Conservation (phyloP, 2,329 filamentous ascomycete species). For the Cyphellophora attinorum region DNA sequence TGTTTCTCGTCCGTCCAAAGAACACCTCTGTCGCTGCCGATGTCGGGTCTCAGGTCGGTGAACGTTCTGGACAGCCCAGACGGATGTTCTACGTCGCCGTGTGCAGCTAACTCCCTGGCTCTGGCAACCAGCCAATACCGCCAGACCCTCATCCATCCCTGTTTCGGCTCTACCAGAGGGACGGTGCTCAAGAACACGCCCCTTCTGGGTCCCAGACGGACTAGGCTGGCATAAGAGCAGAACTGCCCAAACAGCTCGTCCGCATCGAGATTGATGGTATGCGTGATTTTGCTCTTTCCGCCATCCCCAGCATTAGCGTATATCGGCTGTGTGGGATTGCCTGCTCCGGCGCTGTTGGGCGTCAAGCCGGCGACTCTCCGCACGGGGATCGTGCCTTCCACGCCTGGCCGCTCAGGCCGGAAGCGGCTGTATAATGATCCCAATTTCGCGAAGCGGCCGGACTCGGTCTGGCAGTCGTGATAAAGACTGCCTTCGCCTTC, state of each 20-base stretch:
- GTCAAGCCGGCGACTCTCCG: conserved; percentile 25
- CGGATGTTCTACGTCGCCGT: conserved; percentile 18
- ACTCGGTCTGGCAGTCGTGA: conserved; percentile 22
- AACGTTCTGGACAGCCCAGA: conserved; percentile 11
- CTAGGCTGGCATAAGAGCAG: conserved; percentile 57
- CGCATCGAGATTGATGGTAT: conserved; percentile 56
- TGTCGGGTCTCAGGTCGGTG: conserved; percentile 9
- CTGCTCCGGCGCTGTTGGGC: conserved; percentile 14
- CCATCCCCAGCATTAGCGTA: conserved; percentile 18
- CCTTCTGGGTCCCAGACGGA: conserved; percentile 52
- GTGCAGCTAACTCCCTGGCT: conserved; percentile 15
- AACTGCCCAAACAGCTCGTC: conserved; percentile 68
- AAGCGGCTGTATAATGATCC: conserved; percentile 60
- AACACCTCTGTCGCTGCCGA: conserved; percentile 33
- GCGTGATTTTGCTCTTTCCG: conserved; percentile 36
- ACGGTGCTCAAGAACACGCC: conserved; percentile 57
- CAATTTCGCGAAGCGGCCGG: conserved; percentile 38
- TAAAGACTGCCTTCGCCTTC: conserved; percentile 28
- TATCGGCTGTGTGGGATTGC: conserved; percentile 13
- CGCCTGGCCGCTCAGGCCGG: conserved; percentile 50
- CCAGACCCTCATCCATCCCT: conserved; percentile 59
- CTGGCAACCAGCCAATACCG: conserved; percentile 57
- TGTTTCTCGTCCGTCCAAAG: conserved; percentile 59
- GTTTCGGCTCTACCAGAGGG: conserved; percentile 49
- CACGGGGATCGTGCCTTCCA: conserved; percentile 14